phyloP scores from a whole-genome alignment of 345 rosid species.

The Carallia pectinifolia region DNA sequence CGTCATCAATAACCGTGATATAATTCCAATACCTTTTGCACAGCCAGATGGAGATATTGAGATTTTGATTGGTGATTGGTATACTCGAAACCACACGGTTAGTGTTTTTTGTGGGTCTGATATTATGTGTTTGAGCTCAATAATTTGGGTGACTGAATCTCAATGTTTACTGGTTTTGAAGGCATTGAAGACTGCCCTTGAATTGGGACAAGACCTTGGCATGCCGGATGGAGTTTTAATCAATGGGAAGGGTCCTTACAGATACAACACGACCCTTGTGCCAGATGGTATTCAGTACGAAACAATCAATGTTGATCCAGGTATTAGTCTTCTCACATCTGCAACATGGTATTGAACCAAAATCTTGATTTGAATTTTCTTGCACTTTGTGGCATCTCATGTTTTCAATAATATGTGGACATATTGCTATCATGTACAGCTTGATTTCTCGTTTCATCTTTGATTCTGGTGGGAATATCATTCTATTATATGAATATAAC shows the following conservation, averaged over 20 bases:
- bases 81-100: slow-evolving; percentile 71
- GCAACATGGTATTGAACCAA: neutral
- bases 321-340: slow-evolving; percentile 25
- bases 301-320: slow-evolving; percentile 72
- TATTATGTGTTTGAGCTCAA: neutral
- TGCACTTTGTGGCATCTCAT: neutral
- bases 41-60: slow-evolving; percentile 72
- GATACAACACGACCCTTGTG: slow-evolving; percentile 65
- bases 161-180: slow-evolving; percentile 22
- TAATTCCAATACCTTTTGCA: slow-evolving; percentile 72
- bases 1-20: slow-evolving; percentile 56
- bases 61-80: slow-evolving; percentile 86
- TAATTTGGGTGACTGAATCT: slow-evolving; percentile 8
- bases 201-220: slow-evolving; percentile 82
- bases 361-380: neutral
- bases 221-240: slow-evolving; percentile 97
- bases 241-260: slow-evolving; percentile 90
- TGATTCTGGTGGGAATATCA: neutral
- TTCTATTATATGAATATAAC: neutral
- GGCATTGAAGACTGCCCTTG: slow-evolving; percentile 70
- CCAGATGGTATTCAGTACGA: slow-evolving; percentile 75
- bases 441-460: neutral
- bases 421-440: too few relatives aligned
- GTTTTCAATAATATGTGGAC: too few relatives aligned
- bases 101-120: slow-evolving; percentile 22